A percentile compares a stretch with the other conserved stretches of the same genome.
These are phyloP conservation scores for Umbelopsis isabellina DNA, from an alignment of 192 early-diverging fungal genomes.

Conservation along the genomic window DNA sequence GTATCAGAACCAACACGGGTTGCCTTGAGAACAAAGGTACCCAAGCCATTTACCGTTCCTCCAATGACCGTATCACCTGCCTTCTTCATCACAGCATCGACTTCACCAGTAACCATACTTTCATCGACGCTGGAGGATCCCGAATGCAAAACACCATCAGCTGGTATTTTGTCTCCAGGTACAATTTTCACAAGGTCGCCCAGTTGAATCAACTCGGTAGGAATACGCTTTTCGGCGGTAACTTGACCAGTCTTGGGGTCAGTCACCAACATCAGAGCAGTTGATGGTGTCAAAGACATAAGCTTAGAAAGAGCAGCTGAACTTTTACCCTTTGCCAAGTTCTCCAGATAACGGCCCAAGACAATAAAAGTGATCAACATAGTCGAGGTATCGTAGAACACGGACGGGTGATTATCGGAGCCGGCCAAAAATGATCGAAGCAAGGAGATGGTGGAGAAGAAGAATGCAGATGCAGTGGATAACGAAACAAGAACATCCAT, in stretches of 20 bases:
- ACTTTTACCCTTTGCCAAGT: constrained; percentile 93
- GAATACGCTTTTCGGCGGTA: constrained; percentile 70
- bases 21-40: constrained; percentile 83
- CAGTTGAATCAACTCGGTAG: constrained; percentile 83
- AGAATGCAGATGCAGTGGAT: constrained; percentile 85
- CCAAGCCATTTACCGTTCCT: constrained; percentile 94
- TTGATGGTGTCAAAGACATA: constrained; percentile 82
- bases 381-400: constrained; percentile 93
- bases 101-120: constrained; percentile 96
- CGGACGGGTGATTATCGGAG: constrained; percentile 63
- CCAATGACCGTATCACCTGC: constrained; percentile 75
- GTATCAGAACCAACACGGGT: constrained; percentile 89
- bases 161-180: constrained; percentile 92
- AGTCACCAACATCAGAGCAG: constrained; percentile 59
- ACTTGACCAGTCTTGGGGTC: constrained; percentile 53
- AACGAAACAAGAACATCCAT: constrained; percentile 95
- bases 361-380: constrained; percentile 94
- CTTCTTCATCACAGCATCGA: constrained; percentile 74
- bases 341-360: constrained; percentile 92
- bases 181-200: constrained; percentile 88
- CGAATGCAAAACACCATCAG: constrained; percentile 78
- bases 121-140: constrained; percentile 89
- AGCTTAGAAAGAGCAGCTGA: constrained; percentile 87
- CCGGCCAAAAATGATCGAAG: constrained; percentile 59
- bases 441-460: constrained; percentile 81